phyloP scores from a whole-genome alignment of 805 yeast genomes.

The Hanseniaspora pseudoguilliermondii region DNA sequence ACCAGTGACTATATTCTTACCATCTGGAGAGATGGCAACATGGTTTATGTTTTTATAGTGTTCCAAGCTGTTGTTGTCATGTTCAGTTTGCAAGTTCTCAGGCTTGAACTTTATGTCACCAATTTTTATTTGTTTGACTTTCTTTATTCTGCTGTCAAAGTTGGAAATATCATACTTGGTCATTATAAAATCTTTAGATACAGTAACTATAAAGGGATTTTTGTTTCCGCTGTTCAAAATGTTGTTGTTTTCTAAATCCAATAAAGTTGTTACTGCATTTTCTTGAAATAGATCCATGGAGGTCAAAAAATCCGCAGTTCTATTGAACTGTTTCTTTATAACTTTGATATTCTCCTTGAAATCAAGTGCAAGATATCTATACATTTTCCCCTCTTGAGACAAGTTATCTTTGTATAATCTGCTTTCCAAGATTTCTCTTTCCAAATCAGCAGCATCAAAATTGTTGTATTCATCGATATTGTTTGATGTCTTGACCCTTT shows the following conservation, averaged over 20 bases:
- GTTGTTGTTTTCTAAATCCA: constrained; percentile 8
- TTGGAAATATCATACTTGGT: constrained; percentile 66
- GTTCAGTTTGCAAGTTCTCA: constrained; percentile 25
- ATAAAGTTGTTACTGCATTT: constrained; percentile 7
- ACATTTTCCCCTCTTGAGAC: constrained; percentile 74
- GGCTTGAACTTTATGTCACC: constrained; percentile 43
- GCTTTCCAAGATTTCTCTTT: constrained; percentile 68
- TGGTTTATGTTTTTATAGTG: constrained; percentile 67
- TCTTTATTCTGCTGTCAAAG: constrained; percentile 45
- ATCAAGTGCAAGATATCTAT: constrained; percentile 48
- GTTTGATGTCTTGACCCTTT: neutral
- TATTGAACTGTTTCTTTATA: constrained; percentile 34
- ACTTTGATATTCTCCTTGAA: constrained; percentile 33
- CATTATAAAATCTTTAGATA: constrained; percentile 67
- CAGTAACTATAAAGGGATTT: constrained; percentile 55
- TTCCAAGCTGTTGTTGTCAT: constrained; percentile 48
- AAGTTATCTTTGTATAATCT: constrained; percentile 82
- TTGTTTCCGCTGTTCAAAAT: constrained; percentile 31
- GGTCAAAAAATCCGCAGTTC: constrained; percentile 22
- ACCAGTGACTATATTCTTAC: constrained; percentile 81
- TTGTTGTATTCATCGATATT: constrained; percentile 31
- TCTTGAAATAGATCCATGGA: constrained; percentile 11
- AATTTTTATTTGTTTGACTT: constrained; percentile 44
- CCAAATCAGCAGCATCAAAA: constrained; percentile 85
- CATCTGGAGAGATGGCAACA: constrained; percentile 77